Conservation (phyloP, 495 filamentous ascomycete species). For the Xanthoparmelia taractica region DNA sequence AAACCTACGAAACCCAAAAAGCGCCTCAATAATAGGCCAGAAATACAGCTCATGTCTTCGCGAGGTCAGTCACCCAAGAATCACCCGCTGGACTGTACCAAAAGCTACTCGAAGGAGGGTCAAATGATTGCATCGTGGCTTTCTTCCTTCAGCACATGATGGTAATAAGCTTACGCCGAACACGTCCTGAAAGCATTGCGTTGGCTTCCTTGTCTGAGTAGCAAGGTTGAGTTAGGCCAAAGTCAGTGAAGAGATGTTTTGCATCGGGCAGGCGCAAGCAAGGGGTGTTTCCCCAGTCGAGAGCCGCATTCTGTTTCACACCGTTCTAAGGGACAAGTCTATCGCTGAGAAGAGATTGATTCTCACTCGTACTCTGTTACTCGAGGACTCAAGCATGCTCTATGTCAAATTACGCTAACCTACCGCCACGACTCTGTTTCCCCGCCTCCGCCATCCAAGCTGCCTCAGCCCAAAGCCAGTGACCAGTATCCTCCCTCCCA, state of each 20-base stretch:
- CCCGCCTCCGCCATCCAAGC: neutral
- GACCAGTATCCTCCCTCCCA: neutral
- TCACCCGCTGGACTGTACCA: neutral
- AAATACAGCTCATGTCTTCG: neutral
- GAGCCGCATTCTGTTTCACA: no score
- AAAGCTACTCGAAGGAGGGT: neutral
- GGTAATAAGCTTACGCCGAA: neutral
- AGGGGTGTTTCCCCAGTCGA: neutral
- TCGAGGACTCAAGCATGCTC: no score
- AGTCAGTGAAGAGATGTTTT: neutral
- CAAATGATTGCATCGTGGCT: neutral
- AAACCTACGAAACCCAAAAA: neutral
- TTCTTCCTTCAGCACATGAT: neutral
- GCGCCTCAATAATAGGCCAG: neutral
- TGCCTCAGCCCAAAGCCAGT: neutral
- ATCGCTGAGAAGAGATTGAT: no score
- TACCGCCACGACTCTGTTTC: no score
- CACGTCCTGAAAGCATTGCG: neutral
- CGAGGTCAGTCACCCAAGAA: neutral
- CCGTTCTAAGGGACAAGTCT: no score
- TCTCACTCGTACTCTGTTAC: no score
- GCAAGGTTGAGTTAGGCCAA: neutral
- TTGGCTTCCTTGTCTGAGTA: neutral
- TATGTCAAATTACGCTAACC: neutral
- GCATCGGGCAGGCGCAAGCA: neutral